Conservation (phyloP, 495 filamentous ascomycete genomes). For the Oidiodendron maius region DNA sequence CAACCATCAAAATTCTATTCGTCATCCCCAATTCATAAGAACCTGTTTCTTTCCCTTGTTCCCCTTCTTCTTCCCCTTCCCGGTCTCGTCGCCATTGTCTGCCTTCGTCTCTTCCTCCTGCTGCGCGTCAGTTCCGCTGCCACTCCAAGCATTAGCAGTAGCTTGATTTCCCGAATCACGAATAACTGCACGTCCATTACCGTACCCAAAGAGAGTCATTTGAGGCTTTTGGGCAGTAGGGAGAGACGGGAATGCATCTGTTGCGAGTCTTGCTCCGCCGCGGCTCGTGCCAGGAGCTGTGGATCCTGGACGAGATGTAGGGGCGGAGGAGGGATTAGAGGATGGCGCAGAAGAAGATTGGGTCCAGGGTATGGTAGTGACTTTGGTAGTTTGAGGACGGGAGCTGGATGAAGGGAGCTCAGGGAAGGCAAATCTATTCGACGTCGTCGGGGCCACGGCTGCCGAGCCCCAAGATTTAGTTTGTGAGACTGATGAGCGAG, state of each 20-base stretch:
- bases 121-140: constrained; percentile 23
- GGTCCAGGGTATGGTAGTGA: constrained; percentile 47
- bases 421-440: constrained; percentile 21
- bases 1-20: too few relatives aligned
- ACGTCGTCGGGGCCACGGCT: constrained; percentile 27
- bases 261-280: constrained; percentile 10
- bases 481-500: constrained; percentile 40
- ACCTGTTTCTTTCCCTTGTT: constrained; percentile 81
- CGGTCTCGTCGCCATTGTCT: constrained; percentile 26
- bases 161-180: constrained; percentile 41
- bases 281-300: constrained; percentile 13
- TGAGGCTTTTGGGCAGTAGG: constrained; percentile 73
- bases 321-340: constrained; percentile 24
- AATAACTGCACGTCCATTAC: constrained; percentile 56
- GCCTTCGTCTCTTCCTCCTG: constrained; percentile 24
- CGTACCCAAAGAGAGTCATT: constrained; percentile 75
- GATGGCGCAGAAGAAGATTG: constrained; percentile 22
- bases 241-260: constrained; percentile 75
- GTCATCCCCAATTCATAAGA: constrained; percentile 51
- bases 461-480: constrained; percentile 34
- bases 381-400: constrained; percentile 27
- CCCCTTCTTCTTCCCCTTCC: constrained; percentile 60
- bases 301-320: constrained; percentile 21
- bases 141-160: constrained; percentile 27
- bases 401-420: constrained; percentile 27